Evolutionary conservation across 139 green algal genomes (phyloP).

Genomic region (Astrephomene gubernaculifera): DNA sequence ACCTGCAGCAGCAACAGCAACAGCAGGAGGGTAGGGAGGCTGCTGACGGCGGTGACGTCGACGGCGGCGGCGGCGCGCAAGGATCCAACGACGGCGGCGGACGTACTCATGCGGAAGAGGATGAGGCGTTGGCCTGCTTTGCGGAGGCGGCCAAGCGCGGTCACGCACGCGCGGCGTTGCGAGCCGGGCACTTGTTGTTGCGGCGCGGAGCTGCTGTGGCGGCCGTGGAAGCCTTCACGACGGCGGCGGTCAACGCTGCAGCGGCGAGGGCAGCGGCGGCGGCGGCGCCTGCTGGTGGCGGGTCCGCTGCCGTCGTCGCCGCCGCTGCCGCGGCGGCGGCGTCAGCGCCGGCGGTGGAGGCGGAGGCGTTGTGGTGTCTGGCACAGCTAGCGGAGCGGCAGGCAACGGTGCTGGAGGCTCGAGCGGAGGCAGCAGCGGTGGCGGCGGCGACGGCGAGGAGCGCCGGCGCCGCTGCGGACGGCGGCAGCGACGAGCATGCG

Average conservation of each 20-base stretch:
- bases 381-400: slow-evolving; percentile 42
- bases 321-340: not conserved
- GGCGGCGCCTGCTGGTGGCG: not conserved
- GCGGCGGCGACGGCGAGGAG: not conserved
- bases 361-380: slow-evolving; percentile 42
- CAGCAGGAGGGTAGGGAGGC: not conserved
- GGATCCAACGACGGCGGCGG: too few species aligned
- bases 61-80: not conserved
- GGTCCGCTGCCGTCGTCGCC: not conserved
- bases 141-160: not conserved
- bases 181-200: slow-evolving; percentile 16
- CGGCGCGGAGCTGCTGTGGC: slow-evolving; percentile 5
- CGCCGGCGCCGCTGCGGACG: not conserved
- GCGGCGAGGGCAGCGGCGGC: not conserved
- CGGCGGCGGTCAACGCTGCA: not conserved
- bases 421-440: not conserved
- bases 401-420: slow-evolving; percentile 23
- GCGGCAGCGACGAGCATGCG: not conserved
- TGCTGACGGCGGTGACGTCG: not conserved
- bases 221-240: slow-evolving; percentile 14
- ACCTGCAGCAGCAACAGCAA: slow-evolving; percentile 31
- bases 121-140: slow-evolving; percentile 26
- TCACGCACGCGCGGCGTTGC: slow-evolving; percentile 7
- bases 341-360: not conserved
- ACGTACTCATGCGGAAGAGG: too few species aligned